Evolutionary conservation across 163 green algal genomes (phyloP), one percentile per base, ranked within the genome.

Genomic region (Scenedesmus sp.): DNA sequence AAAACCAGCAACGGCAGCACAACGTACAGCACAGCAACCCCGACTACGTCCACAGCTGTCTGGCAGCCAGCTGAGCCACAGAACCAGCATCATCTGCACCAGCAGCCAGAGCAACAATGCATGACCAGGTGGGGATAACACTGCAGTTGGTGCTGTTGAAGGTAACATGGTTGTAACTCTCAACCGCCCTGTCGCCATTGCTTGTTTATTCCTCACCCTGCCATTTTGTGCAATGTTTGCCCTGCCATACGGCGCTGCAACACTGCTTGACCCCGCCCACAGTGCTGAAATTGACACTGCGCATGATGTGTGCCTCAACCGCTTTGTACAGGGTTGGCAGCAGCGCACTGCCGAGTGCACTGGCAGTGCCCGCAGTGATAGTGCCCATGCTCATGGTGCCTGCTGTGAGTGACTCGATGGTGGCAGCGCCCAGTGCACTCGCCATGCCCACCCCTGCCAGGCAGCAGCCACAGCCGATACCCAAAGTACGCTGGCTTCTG

Each of bases 401-500:
- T 37, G 26, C 26, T 3, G 12, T 73, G 6, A 76, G 65, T 76
- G 65, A 76, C 65, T 76, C 65, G 65, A 22, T 76, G 30, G 65
- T 40, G 30, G 65, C 30, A 40, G 65, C 65, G 2, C 30, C 65
- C 65, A 76, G 30, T 40, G 65, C 65, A 76, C 65, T 76, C 40
- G 65, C 40, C 30, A 40, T 7, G 30, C 65, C 65, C 40, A 76
- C 65, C 65, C 65, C 65, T 35, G 42, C 85, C 44, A 83, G 30
- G 43, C 85, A 90, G 85, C 85, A 65, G 24, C 35, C 15, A 18
- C 53, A 51, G 40, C 26, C 40, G 18, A 81, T n/a, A 30, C 81
- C 59, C 30, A 86, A 43, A 70, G 81, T 86, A 7, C 81, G 81
- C 46, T 86, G 81, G 83, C 40, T 89, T 6, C 61, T 49, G 59